Conservation (phyloP, 108 stramenopile species). For the Schizochytrium sp. region DNA sequence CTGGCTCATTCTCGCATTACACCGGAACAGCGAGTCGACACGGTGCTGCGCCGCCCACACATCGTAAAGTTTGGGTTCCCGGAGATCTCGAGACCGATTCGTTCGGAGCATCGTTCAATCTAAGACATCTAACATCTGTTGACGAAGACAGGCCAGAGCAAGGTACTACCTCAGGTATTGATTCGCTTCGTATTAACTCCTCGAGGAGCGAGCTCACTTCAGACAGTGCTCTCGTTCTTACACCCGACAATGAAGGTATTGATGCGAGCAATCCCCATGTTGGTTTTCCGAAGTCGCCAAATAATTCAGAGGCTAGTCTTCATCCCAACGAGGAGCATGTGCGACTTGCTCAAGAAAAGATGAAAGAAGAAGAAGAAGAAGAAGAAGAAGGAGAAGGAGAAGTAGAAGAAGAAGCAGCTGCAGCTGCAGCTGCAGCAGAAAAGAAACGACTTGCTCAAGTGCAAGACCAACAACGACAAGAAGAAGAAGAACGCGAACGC, state of each 20-base stretch:
- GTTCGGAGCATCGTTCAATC: not conserved
- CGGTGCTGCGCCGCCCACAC: not conserved
- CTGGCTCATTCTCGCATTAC: not conserved
- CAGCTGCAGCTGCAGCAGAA: no score
- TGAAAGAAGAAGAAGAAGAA: no score
- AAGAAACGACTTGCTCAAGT: no score
- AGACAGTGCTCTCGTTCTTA: not conserved
- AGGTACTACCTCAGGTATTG: not conserved
- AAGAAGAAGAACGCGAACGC: no score
- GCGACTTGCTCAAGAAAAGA: no score
- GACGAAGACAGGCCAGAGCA: no score
- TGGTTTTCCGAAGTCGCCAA: no score
- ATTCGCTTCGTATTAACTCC: not conserved
- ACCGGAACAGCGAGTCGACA: not conserved
- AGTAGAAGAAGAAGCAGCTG: no score
- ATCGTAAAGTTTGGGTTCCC: not conserved
- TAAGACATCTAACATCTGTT: not conserved
- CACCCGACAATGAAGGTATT: not conserved
- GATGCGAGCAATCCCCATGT: not conserved
- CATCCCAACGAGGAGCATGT: no score
- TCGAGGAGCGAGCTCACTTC: not conserved
- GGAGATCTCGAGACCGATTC: not conserved
- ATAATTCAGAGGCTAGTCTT: no score
- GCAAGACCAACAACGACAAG: no score
- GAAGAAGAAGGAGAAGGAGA: no score